These are phyloP conservation scores for Suillus discolor DNA, from an alignment of 768 basidiomycete species.

Conservation along the genomic window DNA sequence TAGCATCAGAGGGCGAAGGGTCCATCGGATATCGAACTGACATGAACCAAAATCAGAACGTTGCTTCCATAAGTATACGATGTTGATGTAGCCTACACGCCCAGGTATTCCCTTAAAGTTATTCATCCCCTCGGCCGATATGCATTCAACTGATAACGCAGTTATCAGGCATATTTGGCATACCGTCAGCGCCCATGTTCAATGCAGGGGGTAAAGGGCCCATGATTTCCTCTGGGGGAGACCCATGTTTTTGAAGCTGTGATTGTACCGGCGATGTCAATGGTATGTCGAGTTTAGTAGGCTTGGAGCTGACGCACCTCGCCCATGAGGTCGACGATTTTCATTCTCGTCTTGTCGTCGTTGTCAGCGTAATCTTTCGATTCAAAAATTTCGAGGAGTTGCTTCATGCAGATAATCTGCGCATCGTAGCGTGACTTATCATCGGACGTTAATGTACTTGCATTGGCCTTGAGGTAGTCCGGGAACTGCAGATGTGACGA, in stretches of 20 bases:
- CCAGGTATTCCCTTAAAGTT: background rate
- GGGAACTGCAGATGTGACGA: conserved; percentile 60
- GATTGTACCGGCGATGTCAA: background rate
- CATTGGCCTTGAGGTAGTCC: conserved; percentile 63
- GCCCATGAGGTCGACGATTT: conserved; percentile 71
- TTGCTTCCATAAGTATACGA: too few species aligned
- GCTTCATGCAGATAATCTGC: conserved; percentile 58
- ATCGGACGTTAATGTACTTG: conserved; percentile 49
- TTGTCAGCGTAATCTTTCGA: conserved; percentile 58
- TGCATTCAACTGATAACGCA: conserved; percentile 18
- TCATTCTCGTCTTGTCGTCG: conserved; percentile 44
- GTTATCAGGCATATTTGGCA: conserved; percentile 45
- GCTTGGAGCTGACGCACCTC: conserved; percentile 48
- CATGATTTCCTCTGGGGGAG: conserved; percentile 83
- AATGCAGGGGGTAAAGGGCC: conserved; percentile 79
- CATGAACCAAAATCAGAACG: background rate
- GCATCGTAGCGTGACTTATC: conserved; percentile 66
- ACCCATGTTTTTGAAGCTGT: conserved; percentile 81
- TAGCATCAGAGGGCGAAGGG: background rate
- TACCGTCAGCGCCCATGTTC: conserved; percentile 54
- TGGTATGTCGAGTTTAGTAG: background rate
- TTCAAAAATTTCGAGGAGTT: conserved; percentile 70
- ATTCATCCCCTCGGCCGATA: background rate
- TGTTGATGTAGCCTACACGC: background rate
- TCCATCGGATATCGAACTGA: background rate